These are phyloP conservation scores for Cydonia oblonga DNA, from an alignment of 331 rosid genomes.

Conservation along the genomic window DNA sequence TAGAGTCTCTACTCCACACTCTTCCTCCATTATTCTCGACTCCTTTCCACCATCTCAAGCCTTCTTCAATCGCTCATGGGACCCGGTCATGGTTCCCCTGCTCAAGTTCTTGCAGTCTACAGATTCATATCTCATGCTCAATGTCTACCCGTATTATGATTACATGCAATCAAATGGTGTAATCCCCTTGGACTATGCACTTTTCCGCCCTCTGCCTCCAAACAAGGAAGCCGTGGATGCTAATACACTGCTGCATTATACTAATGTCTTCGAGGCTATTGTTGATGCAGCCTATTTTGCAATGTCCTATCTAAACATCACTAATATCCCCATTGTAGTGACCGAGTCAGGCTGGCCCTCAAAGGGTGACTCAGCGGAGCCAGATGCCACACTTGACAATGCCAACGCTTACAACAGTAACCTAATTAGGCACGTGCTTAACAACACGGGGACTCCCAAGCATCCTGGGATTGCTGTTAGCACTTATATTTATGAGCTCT, in stretches of 20 bases:
- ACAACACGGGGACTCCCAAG: slow-evolving; percentile 90
- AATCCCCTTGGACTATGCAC: slow-evolving; percentile 83
- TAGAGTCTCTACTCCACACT: slow-evolving; percentile 78
- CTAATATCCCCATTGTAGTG: slow-evolving; percentile 64
- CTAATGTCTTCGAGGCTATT: slow-evolving; percentile 85
- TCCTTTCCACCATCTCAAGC: slow-evolving; percentile 97
- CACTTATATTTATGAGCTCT: slow-evolving; percentile 83
- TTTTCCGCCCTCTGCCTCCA: slow-evolving; percentile 85
- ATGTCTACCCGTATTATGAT: slow-evolving; percentile 82
- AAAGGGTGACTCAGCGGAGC: slow-evolving; percentile 65
- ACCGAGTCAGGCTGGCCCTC: slow-evolving; percentile 98
- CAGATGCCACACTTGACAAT: slow-evolving; percentile 68
- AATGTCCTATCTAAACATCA: slow-evolving; percentile 68
- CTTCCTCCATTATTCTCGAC: slow-evolving; percentile 78
- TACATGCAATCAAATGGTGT: slow-evolving; percentile 66
- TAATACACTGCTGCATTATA: slow-evolving; percentile 83
- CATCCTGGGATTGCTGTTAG: slow-evolving; percentile 84
- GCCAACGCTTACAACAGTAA: slow-evolving; percentile 89
- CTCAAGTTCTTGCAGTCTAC: slow-evolving; percentile 77
- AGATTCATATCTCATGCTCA: slow-evolving; percentile 74
- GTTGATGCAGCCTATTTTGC: slow-evolving; percentile 92
- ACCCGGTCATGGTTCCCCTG: slow-evolving; percentile 74
- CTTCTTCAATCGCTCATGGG: slow-evolving; percentile 87
- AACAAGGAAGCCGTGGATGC: slow-evolving; percentile 91
- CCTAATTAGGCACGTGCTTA: slow-evolving; percentile 73